phyloP scores from a whole-genome alignment of 73 alveolate species.

The Tetrahymena borealis region DNA sequence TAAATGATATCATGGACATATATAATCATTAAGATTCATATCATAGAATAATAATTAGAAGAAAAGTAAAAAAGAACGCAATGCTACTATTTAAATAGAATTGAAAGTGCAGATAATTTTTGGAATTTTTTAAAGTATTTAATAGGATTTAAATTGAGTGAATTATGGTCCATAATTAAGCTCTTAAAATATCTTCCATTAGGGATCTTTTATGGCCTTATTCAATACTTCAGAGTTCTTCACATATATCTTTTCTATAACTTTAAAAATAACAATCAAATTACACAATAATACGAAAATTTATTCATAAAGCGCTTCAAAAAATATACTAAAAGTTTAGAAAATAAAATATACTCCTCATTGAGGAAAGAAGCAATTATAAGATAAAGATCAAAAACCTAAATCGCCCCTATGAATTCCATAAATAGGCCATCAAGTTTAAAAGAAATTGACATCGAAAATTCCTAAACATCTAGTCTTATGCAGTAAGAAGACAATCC shows the following conservation, averaged over 20 bases:
- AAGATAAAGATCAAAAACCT: background rate
- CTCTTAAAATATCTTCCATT: background rate
- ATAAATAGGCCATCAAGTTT: background rate
- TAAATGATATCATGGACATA: background rate
- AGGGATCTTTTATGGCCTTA: background rate
- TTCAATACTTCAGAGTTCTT: background rate
- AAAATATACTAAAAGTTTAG: background rate
- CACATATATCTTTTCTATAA: background rate
- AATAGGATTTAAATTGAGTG: background rate
- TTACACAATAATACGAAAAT: background rate
- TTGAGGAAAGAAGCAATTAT: background rate
- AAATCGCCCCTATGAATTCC: background rate
- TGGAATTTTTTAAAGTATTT: background rate
- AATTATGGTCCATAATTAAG: background rate
- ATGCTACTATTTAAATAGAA: background rate
- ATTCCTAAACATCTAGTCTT: background rate
- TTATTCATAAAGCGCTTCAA: background rate
- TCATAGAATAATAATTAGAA: background rate
- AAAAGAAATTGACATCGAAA: background rate
- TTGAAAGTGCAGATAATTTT: background rate
- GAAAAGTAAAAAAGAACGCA: background rate
- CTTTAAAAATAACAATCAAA: background rate
- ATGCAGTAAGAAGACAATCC: background rate
- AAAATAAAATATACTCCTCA: background rate
- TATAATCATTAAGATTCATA: background rate